Base-by-base conservation (phyloP, 345 rosid species). In the Toxicodendron radicans region DNA sequence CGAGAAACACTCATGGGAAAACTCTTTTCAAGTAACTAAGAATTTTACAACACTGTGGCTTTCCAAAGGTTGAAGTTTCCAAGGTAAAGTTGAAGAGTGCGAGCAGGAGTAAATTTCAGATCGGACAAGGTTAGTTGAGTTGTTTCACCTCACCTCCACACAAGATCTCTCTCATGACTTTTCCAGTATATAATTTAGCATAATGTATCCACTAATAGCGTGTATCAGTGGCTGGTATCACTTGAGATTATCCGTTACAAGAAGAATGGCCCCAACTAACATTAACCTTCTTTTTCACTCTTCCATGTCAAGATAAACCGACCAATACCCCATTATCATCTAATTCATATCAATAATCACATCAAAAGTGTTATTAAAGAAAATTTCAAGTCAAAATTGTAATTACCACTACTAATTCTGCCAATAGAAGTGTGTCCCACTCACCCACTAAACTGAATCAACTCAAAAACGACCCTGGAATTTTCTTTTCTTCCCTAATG, bases 391-490 rank as follows among this genome's bases (percentile, higher is more conserved):
- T 13, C 54, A 51, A 51, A 51, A 14, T 13, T 0, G 6, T 4
- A 3, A 13, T 51, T 51, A 18, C 5, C 18, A 51, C 17, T 49
- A 49, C 2, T 51, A 61, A 17, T 30, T 58, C 3, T 10, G 16
- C 49, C 11, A 66, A 66, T 14, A 66, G 21, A 17, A 4, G 8
- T 27, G 58, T 16, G 63, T 41, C 73, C 73, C 64, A 69, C 65
- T 21, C 59, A 56, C 41, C 9, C 59, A 20, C 23, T 13, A 63
- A 70, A 58, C 64, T 70, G 64, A 58, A 58, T 60, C 75, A 72
- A 56, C 52, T 56, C 7, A 41, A 16, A 56, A 30, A 35, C 59
- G 2, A n/a, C 20, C 21, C 23, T 20, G 30, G 2, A 6, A 20
- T 56, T 41, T 6, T 46, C 14, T 12, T 46, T 49, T 33, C 58